Base-by-base conservation (phyloP, 2,329 filamentous ascomycete genomes). In the Hymenoscyphus fraxineus region DNA sequence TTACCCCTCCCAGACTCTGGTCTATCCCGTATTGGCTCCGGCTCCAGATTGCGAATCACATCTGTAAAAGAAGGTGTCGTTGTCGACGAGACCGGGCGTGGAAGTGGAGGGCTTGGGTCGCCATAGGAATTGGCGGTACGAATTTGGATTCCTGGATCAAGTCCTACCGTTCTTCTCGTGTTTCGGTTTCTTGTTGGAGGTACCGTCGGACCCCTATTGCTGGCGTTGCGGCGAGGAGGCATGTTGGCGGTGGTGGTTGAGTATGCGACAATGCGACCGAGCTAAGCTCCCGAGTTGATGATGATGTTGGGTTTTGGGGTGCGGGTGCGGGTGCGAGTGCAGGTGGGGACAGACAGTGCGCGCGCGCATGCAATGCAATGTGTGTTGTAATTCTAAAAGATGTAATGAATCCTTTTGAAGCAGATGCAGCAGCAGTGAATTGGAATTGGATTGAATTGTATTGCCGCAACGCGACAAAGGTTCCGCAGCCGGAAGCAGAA, bases 71-170 rank as follows among this genome's bases (percentile, higher is more conserved):
- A 9, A 10, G n/a, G 5, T n/a, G n/a, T 6, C 41, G 35, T 10
- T 19, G 15, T 16, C 16, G 13, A 16, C 41, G 41, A n/a, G 16
- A n/a, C 3, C 35, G 41, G 16, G 5, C 16, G 41, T 44, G 41
- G 41, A 7, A n/a, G 41, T 44, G 19, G n/a, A 51, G 44, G 44
- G 19, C n/a, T 19, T n/a, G 44, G 44, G 44, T 51, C 44, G n/a
- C 44, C 44, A 51, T 51, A 51, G 12, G 44, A n/a, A 51, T 51
- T 51, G n/a, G 44, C 44, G n/a, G 44, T 51, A 22, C 44, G 44
- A 51, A 51, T 51, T 51, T 51, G 44, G 44, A 51, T 51, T 12
- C 22, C 22, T 22, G 44, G 44, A 44, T 35, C 35, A 16, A 44
- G 16, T 44, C 41, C 16, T n/a, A 9, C 16, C 6, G 2, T n/a